A percentile compares a stretch with the other conserved stretches of the same genome.
phyloP scores from a whole-genome alignment of 169 alveolate genomes.

The Amoebophrya sp. region DNA sequence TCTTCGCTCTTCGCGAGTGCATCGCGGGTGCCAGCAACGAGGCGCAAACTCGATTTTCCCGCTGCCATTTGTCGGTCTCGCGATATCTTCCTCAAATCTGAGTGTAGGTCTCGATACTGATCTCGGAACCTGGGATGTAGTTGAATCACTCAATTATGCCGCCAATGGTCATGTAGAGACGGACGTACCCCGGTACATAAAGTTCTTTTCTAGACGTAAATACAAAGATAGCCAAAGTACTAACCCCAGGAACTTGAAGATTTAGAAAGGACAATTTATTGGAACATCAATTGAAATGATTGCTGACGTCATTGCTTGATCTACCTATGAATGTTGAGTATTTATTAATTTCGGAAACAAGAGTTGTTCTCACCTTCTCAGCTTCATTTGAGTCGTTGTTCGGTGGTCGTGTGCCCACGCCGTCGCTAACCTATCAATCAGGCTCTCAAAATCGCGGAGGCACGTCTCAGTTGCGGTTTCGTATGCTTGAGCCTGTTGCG shows the following conservation, averaged over 20 bases:
- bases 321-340: too few species aligned
- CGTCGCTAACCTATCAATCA: not conserved
- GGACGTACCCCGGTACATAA: too few species aligned
- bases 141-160: not conserved
- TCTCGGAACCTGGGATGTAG: not conserved
- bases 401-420: not conserved
- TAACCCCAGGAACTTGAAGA: too few species aligned
- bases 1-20: not conserved
- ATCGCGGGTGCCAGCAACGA: not conserved
- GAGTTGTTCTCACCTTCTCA: not conserved
- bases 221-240: too few species aligned
- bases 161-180: not conserved
- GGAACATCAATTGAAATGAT: too few species aligned
- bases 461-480: not conserved
- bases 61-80: not conserved
- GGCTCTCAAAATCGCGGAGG: not conserved
- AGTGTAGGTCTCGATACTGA: not conserved
- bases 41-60: not conserved
- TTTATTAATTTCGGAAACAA: not conserved
- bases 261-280: too few species aligned
- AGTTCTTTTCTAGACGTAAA: not conserved
- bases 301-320: too few species aligned
- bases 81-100: not conserved
- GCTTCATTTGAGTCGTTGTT: not conserved
- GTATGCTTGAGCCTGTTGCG: too few species aligned